Percentiles rank a stretch among this genome's conserved stretches.
phyloP scores from a whole-genome alignment of 208 protist genomes.

The Leishmania amazonensis region DNA sequence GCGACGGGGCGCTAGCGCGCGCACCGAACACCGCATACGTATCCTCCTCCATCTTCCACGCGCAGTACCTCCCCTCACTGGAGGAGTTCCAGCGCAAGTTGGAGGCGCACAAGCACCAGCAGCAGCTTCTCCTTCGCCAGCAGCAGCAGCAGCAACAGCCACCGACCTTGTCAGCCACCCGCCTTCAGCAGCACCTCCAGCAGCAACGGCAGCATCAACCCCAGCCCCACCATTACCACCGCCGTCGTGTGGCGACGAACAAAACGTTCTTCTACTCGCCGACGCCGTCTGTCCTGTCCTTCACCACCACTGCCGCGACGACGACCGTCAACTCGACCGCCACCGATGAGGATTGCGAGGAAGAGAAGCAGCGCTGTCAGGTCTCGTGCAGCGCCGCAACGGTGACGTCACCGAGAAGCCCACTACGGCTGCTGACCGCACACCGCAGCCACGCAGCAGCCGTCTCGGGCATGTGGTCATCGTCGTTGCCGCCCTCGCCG shows the following conservation, averaged over 20 bases:
- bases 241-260: conserved; percentile 23
- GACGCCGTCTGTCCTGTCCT: conserved; percentile 19
- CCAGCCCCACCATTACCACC: neutral
- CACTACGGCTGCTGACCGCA: neutral
- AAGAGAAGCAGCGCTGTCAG: neutral
- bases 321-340: conserved; percentile 4
- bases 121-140: conserved; percentile 18
- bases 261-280: conserved; percentile 29
- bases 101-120: conserved; percentile 23
- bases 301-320: conserved; percentile 13
- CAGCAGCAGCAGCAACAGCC: conserved; percentile 21
- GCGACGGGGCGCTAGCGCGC: conserved; percentile 1
- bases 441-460: neutral
- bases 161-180: conserved; percentile 22
- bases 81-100: conserved; percentile 37
- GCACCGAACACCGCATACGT: neutral
- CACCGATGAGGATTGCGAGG: neutral
- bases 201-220: conserved; percentile 14
- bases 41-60: conserved; percentile 30
- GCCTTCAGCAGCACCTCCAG: conserved; percentile 23
- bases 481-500: neutral
- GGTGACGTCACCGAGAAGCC: neutral
- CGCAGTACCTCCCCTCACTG: conserved; percentile 37
- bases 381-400: conserved; percentile 1
- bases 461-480: neutral